Base-by-base conservation (phyloP, 164 flowering plant genomes). In the Cinnamomum chago region DNA sequence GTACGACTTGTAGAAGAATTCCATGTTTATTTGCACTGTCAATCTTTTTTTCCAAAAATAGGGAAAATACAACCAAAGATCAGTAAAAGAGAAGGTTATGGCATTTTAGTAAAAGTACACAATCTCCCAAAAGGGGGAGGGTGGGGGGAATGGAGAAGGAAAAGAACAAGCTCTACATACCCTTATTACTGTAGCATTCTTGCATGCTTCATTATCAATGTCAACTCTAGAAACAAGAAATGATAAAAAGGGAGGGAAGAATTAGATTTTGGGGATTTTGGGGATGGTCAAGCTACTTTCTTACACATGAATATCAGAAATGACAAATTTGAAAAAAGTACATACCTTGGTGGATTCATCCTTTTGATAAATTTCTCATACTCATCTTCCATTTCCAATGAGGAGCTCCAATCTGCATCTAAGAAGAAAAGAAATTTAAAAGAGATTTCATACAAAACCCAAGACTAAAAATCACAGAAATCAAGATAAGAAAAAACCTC, bases 261-360 rank as follows among this genome's bases (percentile, higher is more conserved):
- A 28, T 60, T 22, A 50, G 50, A 67, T 28, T 62, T 40, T 12
- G 40, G 52, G 17, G 73, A 3, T 62, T 35, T 68, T 68, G 62
- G 62, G 51, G 2, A 28, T 30, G 35, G 1, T 12, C 50, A 51
- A 62, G 5, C 18, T 5, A 25, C 58, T 25, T 66, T 58, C 70
- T 15, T 35, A 2, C 12, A 73, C 10, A 67, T 23, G 24, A 68
- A 30, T 67, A 72, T 72, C 60, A 58, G 22, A 58, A 55, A 15
- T 15, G n/a, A 55, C 6, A 15, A 55, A 2, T 55, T 5, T 40
- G 47, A 40, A 11, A 7, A 55, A 2, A 3, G 17, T 15, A 33
- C 69, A 67, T 76, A 90, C 98, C 95, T 90, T n/a, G 98, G 98
- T 70, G 97, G 95, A 65, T 92, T 89, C 91, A 93, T 87, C 80